Evolutionary conservation across 2,329 filamentous ascomycete species (phyloP), one percentile per base, ranked within the genome.

Genomic region (Stagonosporopsis cucurbitacearum): DNA sequence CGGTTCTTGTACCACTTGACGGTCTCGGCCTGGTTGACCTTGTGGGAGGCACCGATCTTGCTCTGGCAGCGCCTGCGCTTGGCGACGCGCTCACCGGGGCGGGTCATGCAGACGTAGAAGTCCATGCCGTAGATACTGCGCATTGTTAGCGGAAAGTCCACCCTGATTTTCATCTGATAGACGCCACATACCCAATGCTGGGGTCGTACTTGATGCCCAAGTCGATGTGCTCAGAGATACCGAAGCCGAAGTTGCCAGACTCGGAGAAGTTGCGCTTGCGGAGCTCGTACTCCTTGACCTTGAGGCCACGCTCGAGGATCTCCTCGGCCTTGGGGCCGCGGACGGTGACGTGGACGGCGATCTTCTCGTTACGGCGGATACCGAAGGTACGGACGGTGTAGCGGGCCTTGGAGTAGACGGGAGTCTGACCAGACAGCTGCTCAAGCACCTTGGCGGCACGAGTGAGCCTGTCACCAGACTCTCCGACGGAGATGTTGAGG

Each of bases 21-120:
- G 77, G 93, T 97, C 88, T 99, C 95, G 67, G 87, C 82, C 78
- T 92, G 90, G 88, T 87, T 91, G 88, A 99, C 96, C 78, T 88
- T 87, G 90, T 99, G 95, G 81, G 82, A 85, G 77, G 90, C 79
- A 78, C 95, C 95, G 78, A 99, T 89, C 76, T 82, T 86, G 84
- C 87, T 85, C 88, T 96, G 90, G 84, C 84, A 88, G 77, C 94
- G 92, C 80, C 94, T 90, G 78, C 95, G 92, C 86, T 92, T 94
- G 80, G 91, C 90, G 79, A 99, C 92, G 80, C 95, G 93, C 88
- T 96, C 93, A 84, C 95, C 95, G 76, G 94, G 95, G 77, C 95
- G 93, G 86, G 92, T 96, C 95, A 99, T 99, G 92, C 94, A 98
- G 91, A 89, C 93, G 90, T 97, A 99, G 85, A 99, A 99, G 85